phyloP scores from a whole-genome alignment of 1,284 basidiomycete genomes.

The Irpex sp. region DNA sequence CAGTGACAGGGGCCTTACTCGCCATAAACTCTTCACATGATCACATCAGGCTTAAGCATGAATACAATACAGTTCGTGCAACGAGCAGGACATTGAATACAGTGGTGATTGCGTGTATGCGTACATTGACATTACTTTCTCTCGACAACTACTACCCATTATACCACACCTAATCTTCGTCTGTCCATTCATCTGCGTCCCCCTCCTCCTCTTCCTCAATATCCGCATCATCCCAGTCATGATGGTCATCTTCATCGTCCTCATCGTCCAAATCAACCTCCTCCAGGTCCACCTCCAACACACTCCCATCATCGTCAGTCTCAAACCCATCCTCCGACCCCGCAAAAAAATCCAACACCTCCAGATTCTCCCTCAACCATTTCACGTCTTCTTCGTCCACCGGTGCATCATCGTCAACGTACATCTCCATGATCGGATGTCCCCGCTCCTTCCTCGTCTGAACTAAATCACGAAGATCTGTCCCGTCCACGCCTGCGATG shows the following conservation, averaged over 20 bases:
- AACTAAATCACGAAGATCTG: conserved; percentile 40
- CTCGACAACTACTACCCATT: too few relatives aligned
- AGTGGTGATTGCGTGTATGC: too few relatives aligned
- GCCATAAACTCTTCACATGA: not conserved
- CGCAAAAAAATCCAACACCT: conserved; percentile 46
- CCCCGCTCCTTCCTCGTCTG: conserved; percentile 36
- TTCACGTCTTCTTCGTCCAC: conserved; percentile 32
- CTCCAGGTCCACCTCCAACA: conserved; percentile 22
- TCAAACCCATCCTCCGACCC: conserved; percentile 14
- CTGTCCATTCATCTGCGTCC: conserved; percentile 18
- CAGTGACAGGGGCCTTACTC: not conserved
- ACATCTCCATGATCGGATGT: conserved; percentile 37
- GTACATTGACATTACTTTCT: too few relatives aligned
- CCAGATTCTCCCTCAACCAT: conserved; percentile 46
- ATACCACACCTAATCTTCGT: conserved; percentile 2
- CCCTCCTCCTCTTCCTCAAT: conserved; percentile 41
- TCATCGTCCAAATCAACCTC: conserved; percentile 16
- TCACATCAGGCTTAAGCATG: not conserved
- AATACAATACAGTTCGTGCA: not conserved
- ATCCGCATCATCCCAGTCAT: conserved; percentile 27
- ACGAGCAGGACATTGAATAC: too few relatives aligned
- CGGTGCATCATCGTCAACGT: conserved; percentile 32
- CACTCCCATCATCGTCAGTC: conserved; percentile 17
- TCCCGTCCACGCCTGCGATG: conserved; percentile 39
- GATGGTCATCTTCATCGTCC: conserved; percentile 17